Conservation (phyloP, 2,329 filamentous ascomycete genomes). For the Neurospora sp. region DNA sequence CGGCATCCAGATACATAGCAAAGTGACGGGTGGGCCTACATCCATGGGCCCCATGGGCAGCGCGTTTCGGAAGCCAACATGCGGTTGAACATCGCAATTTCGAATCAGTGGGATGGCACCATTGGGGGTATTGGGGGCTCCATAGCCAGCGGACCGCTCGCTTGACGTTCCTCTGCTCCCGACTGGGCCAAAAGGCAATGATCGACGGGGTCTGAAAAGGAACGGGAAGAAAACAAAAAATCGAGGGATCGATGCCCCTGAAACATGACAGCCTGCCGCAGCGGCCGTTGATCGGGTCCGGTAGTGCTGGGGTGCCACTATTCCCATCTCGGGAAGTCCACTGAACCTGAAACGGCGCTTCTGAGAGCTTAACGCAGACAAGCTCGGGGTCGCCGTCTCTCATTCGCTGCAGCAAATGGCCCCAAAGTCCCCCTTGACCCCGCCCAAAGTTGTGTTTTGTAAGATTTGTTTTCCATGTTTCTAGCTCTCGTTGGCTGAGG, state of each 20-base stretch:
- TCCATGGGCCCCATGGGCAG: neutral
- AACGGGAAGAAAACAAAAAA: neutral
- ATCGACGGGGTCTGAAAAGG: neutral
- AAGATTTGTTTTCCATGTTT: neutral
- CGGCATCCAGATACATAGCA: neutral
- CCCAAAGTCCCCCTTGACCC: neutral
- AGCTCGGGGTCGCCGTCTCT: neutral
- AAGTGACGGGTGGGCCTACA: neutral
- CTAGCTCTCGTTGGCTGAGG: neutral
- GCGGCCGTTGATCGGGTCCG: neutral
- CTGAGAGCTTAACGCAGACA: conserved; percentile 5
- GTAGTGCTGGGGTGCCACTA: neutral
- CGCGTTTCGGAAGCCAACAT: neutral
- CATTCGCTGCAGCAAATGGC: neutral
- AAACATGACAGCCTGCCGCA: neutral
- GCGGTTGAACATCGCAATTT: neutral
- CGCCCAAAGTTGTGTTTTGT: neutral
- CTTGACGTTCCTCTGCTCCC: neutral
- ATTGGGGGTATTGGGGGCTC: neutral
- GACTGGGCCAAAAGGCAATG: neutral
- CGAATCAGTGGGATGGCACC: neutral
- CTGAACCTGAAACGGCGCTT: conserved; percentile 14
- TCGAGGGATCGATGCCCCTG: neutral
- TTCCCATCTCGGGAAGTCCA: neutral
- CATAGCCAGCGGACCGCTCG: neutral